Evolutionary conservation across 495 filamentous ascomycete species (phyloP), one percentile per base, ranked within the genome.

Genomic region (Thermochaetoides thermophila): DNA sequence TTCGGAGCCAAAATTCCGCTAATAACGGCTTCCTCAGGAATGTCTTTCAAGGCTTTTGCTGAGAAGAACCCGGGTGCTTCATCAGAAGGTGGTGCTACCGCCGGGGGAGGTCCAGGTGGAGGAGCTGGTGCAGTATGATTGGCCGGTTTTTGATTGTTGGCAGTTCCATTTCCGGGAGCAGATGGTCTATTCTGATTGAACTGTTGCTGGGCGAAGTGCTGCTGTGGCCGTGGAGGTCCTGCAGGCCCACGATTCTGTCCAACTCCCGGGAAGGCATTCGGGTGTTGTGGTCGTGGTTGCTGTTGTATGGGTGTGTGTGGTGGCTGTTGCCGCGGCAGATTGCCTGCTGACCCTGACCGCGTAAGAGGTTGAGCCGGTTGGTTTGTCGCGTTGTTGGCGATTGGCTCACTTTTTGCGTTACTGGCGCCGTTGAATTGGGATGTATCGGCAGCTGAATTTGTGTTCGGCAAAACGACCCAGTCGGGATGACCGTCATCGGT

Each of bases 1-100:
- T 60, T 52, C 7, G 54, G 55, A 6, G 44, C 35, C 9, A 71
- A 61, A 4, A 56, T 32, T 4, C 63, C 55, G 2, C 51, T 51
- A 9, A 45, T 48, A 12, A 57, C 32, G 2, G 47, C 40, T 10
- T 49, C 50, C 27, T 58, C 59, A 0, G 59, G 48, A 3, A 60
- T 20, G 13, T 55, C 40, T 12, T 50, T 56, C 7, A 78, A 76
- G 35, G 73, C 81, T 31, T 78, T 66, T 5, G 80, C 81, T 0
- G 82, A 84, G 47, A 78, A 83, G 59, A 94, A 94, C 3, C 44
- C 52, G 7, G 21, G n/a, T n/a, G n/a, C n/a, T n/a, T n/a, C n/a
- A n/a, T n/a, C n/a, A n/a, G n/a, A n/a, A n/a, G n/a, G n/a, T n/a
- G n/a, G 45, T 17, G 29, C 45, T 43, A 3, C 30, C 37, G 16